Evolutionary conservation across 1,139 yeast genomes (phyloP), one percentile per base, ranked within the genome.

Genomic region (Yueomyces sp.): DNA sequence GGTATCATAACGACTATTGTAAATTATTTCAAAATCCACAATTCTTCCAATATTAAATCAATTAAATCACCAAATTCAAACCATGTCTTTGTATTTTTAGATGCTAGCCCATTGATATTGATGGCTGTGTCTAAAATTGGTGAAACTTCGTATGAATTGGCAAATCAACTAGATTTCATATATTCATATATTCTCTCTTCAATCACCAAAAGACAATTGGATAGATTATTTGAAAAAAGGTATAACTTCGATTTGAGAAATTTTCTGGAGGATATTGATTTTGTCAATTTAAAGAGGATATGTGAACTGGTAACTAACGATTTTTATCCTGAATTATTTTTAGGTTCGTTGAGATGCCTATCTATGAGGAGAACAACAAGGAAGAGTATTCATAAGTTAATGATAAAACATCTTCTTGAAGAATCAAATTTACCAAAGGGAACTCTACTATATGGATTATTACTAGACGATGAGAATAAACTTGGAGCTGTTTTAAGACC

Each of bases 221-320:
- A 72, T 12, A 76, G 77, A 49, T 77, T 81, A 39, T 89, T 84
- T 57, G 68, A 70, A 42, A 75, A 76, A 49, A 68, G 95, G 46
- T 81, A 82, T 57, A 85, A 85, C 55, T 87, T 83, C 55, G 97
- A 91, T 56, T 64, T 91, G 38, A 66, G 96, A 31, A 81, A 80
- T 47, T 71, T 84, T 36, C 66, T 91, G 30, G 87, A 87, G 25
- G 43, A 44, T 2, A 49, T 56, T 26, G 63, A 60, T 48, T 56
- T 58, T 41, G 55, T 56, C 31, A 55, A 53, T 39, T 43, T 60
- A 39, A 46, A 52, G 26, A 49, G 50, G 34, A 47, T 59, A 5
- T 55, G 61, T 39, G 44, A 46, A 7, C 60, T 68, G 4, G 46
- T 60, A n/a, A 48, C 57, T 25, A 64, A 70, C n/a, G 63, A 64